phyloP scores from a whole-genome alignment of 2,329 filamentous ascomycete species.

The Ceratocystis alfenasii region DNA sequence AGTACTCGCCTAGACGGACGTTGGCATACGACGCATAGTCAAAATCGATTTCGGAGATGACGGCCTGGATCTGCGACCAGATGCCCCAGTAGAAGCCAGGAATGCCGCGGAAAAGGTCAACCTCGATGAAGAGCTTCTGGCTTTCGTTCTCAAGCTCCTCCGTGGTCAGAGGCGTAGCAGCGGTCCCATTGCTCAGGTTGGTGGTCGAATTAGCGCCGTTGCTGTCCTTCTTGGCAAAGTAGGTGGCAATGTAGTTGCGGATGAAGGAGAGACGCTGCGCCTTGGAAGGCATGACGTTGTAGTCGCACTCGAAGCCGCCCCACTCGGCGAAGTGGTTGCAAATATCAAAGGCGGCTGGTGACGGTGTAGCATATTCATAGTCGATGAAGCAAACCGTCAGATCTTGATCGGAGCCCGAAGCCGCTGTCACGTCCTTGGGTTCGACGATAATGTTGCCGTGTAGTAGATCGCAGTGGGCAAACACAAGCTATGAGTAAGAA shows the following conservation, averaged over 20 bases:
- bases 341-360: conserved; percentile 89
- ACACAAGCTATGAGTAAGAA: conserved; percentile 52
- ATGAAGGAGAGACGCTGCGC: conserved; percentile 70
- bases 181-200: conserved; percentile 7
- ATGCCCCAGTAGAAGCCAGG: conserved; percentile 89
- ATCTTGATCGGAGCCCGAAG: conserved; percentile 27
- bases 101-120: conserved; percentile 77
- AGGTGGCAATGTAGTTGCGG: conserved; percentile 66
- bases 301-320: conserved; percentile 94
- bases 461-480: conserved; percentile 92
- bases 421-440: conserved; percentile 30
- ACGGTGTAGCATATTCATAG: conserved; percentile 94
- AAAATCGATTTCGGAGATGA: conserved; percentile 90
- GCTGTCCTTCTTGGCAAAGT: conserved; percentile 43
- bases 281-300: conserved; percentile 65
- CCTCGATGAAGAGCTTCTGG: conserved; percentile 60
- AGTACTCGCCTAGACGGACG: conserved; percentile 76
- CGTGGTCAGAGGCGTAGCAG: conserved; percentile 23
- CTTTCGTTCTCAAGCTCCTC: conserved; percentile 50
- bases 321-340: conserved; percentile 98
- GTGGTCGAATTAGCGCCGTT: neutral
- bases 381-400: conserved; percentile 73
- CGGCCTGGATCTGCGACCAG: conserved; percentile 89
- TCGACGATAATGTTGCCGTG: conserved; percentile 90
- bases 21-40: conserved; percentile 92